These are phyloP conservation scores for Linum trigynum DNA, from an alignment of 345 rosid species.

Conservation along the genomic window DNA sequence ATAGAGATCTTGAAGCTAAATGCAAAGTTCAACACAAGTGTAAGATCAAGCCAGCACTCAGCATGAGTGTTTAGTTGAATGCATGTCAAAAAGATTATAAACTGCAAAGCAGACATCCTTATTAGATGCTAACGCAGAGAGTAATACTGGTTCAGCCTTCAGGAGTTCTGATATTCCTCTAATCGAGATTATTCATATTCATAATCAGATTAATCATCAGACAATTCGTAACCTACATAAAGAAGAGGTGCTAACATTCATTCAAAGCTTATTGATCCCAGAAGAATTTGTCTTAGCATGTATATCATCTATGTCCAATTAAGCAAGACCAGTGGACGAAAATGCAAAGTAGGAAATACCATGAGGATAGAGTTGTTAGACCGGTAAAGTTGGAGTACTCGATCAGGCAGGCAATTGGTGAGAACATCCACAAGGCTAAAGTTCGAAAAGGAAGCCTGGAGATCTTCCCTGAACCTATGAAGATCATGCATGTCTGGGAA, in stretches of 20 bases:
- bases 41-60: too few relatives aligned
- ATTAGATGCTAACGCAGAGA: background rate
- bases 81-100: background rate
- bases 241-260: too few relatives aligned
- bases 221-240: too few relatives aligned
- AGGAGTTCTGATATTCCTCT: background rate
- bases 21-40: too few relatives aligned
- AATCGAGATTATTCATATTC: too few relatives aligned
- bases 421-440: slow-evolving; percentile 76
- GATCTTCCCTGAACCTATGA: slow-evolving; percentile 36
- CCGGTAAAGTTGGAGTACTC: slow-evolving; percentile 57
- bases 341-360: slow-evolving; percentile 12
- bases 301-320: background rate
- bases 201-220: too few relatives aligned
- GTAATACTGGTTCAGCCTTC: background rate
- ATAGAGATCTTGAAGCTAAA: too few relatives aligned
- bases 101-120: background rate
- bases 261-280: too few relatives aligned
- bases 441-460: slow-evolving; percentile 26
- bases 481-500: slow-evolving; percentile 50
- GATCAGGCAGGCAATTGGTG: slow-evolving; percentile 75
- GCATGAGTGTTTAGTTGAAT: too few relatives aligned
- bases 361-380: slow-evolving; percentile 81
- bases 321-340: background rate
- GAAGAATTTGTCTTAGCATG: too few relatives aligned